These are phyloP conservation scores for Fraxinus nigra DNA, from an alignment of 305 asterid genomes.

Conservation along the genomic window DNA sequence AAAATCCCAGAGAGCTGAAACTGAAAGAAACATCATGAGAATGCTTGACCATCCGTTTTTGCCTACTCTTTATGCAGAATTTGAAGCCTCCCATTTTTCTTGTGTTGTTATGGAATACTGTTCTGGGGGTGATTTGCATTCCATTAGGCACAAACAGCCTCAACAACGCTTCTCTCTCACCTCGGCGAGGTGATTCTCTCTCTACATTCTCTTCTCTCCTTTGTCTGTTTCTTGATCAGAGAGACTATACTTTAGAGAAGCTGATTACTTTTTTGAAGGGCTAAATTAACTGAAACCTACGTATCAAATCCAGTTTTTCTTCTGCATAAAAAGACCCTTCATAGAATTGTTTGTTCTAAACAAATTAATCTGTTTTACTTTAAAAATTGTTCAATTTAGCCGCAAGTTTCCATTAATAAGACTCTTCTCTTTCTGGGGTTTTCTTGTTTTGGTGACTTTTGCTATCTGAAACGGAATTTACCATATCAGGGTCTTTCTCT, in stretches of 20 bases:
- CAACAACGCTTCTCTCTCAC: constrained; percentile 56
- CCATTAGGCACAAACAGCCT: constrained; percentile 68
- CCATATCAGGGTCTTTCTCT: constrained; percentile 26
- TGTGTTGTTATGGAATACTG: constrained; percentile 86
- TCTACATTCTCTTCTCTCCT: neutral
- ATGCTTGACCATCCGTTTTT: constrained; percentile 77
- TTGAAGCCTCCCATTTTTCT: constrained; percentile 67
- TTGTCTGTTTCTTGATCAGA: neutral
- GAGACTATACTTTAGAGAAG: constrained; percentile 1
- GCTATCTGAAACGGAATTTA: constrained; percentile 27
- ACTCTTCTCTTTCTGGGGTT: constrained; percentile 32
- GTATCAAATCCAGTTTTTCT: constrained; percentile 28
- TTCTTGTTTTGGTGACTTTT: constrained; percentile 27
- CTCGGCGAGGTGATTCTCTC: constrained; percentile 44
- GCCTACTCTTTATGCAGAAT: constrained; percentile 72
- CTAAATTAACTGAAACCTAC: constrained; percentile 18
- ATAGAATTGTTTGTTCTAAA: neutral
- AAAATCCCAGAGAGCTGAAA: constrained; percentile 69
- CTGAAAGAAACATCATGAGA: constrained; percentile 70
- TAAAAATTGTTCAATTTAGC: constrained; percentile 18
- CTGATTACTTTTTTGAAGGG: neutral
- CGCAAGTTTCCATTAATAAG: constrained; percentile 28
- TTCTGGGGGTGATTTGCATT: constrained; percentile 75
- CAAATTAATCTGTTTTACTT: constrained; percentile 19
- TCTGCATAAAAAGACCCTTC: constrained; percentile 25